Conservation (phyloP, 2,329 filamentous ascomycete genomes). For the Celoporthe dispersa region DNA sequence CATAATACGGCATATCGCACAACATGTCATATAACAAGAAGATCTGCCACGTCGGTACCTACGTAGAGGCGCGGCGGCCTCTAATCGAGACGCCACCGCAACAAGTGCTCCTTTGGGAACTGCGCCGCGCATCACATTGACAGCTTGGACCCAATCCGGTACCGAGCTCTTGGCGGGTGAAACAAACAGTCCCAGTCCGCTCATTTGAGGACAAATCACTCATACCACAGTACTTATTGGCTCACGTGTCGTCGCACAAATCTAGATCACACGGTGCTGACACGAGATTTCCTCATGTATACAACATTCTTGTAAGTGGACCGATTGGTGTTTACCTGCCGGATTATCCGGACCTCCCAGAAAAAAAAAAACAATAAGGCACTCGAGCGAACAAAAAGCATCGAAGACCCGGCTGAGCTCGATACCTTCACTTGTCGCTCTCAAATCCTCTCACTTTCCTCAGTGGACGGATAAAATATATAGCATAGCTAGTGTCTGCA, state of each 20-base stretch:
- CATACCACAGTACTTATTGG: background rate
- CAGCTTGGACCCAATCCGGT: background rate
- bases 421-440: background rate
- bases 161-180: conserved; percentile 1
- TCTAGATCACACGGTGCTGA: background rate
- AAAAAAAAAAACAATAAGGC: background rate
- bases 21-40: background rate
- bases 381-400: background rate
- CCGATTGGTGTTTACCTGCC: background rate
- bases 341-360: too few species aligned
- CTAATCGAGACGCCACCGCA: background rate
- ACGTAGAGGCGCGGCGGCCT: background rate
- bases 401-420: background rate
- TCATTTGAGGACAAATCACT: background rate
- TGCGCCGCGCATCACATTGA: background rate
- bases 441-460: background rate
- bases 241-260: background rate
- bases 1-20: background rate
- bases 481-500: background rate
- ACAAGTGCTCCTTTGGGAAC: background rate
- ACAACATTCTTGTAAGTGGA: background rate
- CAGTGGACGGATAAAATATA: background rate
- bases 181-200: background rate
- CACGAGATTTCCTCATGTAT: background rate
- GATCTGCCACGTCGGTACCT: background rate